Evolutionary conservation across 805 yeast species (phyloP), one percentile per base, ranked within the genome.

Genomic region (Maudiozyma turicensis): DNA sequence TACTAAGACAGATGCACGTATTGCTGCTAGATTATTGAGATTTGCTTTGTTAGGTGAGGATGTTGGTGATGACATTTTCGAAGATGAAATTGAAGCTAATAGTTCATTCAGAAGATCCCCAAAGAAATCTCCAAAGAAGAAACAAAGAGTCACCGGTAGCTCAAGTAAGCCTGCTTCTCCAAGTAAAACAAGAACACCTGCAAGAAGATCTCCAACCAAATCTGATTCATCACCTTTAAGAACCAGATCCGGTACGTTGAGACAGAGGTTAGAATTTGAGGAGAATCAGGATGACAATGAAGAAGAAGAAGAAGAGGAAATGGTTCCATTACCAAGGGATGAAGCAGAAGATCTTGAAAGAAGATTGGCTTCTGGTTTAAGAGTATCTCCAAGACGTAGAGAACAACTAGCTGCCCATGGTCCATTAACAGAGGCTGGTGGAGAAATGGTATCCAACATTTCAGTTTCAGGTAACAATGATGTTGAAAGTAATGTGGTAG

Each of bases 11-110:
- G 99, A 93, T 67, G 95, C 96, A 1, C 69, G 73, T 54, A 84
- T 86, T 38, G 99, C 99, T 5, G 91, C 87, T 57, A 83, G 83
- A 57, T 67, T 93, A 61, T 72, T 93, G 54, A 77, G 95, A 60
- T 93, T 78, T 65, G 91, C 98, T 0, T 71, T 93, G 55, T 85
- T 90, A 35, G 69, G 69, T 50, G 68, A 66, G 51, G 69, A 66
- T 49, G 45, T 56, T n/a, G 61, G 58, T 28, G 52, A 50, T 13
- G 64, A 62, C 43, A 46, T 58, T 8, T 54, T 46, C 37, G 59
- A 56, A 14, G 62, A 59, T 20, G 60, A 58, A 8, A 54, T 48
- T 14, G 61, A 58, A 38, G 52, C 48, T 20, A 45, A 46, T 2
- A 5, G 29, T 5, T 41, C 43, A 40, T 43, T 30, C 1, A 60